Evolutionary conservation across 305 asterid species (phyloP), one percentile per base, ranked within the genome.

Genomic region (Nicotiana rustica): DNA sequence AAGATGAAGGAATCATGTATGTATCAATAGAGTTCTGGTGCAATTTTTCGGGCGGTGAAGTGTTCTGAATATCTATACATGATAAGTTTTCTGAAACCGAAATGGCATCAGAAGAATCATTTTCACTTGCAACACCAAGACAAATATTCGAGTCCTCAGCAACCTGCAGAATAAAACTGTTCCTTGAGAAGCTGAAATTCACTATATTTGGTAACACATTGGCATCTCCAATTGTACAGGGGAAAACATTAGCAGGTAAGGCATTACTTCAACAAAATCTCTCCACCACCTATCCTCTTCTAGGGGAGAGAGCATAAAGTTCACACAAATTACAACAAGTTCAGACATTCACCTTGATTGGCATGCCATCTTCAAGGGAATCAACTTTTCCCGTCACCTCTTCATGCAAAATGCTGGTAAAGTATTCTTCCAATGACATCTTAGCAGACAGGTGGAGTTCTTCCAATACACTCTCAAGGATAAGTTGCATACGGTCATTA

Each of bases 371-470:
- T 85, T 85, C 55, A 29, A 83, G 81, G 82, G 79, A 78, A 83
- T 82, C 86, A 86, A 90, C 85, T 17, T 86, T 73, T 85, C 85
- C 87, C 84, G 85, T 84, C 89, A 92, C 97, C 91, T 93, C 95
- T 82, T 88, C 94, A 83, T 91, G 90, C 80, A 97, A 83, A 77
- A 95, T 85, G 61, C 82, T 81, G 84, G 88, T 81, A 81, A 91
- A 75, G 87, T 89, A 89, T 78, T 83, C 85, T 68, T 76, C 83
- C 87, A 90, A 86, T 29, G 96, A 83, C 83, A 87, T 64, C 86
- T 88, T 92, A 82, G 93, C 89, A 81, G 95, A 90, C 81, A 88
- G 88, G 88, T 95, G 94, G 84, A 97, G 93, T 83, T 92, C 95
- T 88, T 88, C 86, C 85, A 89, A 84, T 76, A 95, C 85, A 78